These are phyloP conservation scores for Fusarium equiseti DNA, from an alignment of 2,329 filamentous ascomycete genomes.

Conservation along the genomic window DNA sequence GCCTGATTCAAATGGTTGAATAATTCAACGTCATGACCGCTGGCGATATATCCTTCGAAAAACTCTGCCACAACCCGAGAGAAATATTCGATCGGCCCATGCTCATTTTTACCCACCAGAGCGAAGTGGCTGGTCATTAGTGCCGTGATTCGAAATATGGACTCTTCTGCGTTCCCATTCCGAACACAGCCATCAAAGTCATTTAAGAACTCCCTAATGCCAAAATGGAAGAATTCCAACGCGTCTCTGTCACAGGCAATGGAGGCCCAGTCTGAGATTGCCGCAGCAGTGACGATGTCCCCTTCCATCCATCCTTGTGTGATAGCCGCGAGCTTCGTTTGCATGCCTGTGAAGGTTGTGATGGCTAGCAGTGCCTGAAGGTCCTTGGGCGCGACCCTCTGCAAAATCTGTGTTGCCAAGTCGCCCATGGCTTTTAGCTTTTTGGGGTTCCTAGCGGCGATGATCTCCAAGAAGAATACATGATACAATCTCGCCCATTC, in stretches of 20 bases:
- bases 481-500: background rate
- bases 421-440: background rate
- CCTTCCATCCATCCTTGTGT: background rate
- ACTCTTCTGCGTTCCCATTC: background rate
- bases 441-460: background rate
- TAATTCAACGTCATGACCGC: background rate
- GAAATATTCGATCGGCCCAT: slow-evolving; percentile 1
- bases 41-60: background rate
- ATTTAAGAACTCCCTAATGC: background rate
- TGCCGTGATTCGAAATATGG: background rate
- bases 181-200: background rate
- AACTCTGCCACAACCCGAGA: background rate
- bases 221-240: slow-evolving; percentile 1
- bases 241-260: background rate
- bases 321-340: background rate
- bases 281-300: background rate
- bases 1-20: background rate
- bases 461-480: background rate
- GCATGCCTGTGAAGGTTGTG: background rate
- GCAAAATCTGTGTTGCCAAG: background rate
- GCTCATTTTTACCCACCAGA: background rate
- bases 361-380: background rate
- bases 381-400: background rate
- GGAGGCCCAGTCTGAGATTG: background rate
- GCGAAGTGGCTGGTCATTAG: background rate